Evolutionary conservation across 73 alveolate species (phyloP), one percentile per base, ranked within the genome.

Genomic region (Blepharisma japonicum): DNA sequence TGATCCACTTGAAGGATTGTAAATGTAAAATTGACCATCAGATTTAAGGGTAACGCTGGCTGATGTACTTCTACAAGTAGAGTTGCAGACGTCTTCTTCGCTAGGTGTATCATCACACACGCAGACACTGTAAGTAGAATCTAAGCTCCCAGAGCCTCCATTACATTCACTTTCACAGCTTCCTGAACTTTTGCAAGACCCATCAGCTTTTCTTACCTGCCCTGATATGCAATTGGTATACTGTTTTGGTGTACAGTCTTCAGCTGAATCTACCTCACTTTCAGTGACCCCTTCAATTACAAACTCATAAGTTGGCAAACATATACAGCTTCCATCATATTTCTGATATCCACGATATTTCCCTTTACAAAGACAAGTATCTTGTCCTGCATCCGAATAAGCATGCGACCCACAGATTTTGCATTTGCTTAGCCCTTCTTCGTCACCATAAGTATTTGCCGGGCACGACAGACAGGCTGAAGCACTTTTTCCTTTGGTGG

Each of bases 301-400:
- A 66, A 50, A 88, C 77, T 80, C 76, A 56, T 71, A 88, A 11
- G 87, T 85, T 3, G 84, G 71, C 45, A 42, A 71, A 68, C 95
- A 88, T n/a, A 84, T 68, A 56, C 95, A 88, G 23, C 54, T 39
- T 42, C 84, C 85, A 53, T 74, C 61, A 14, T 54, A 61, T 72
- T 61, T 68, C 55, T 66, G 80, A 71, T 71, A 87, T 14, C 49
- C 71, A 70, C 94, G 71, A 48, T 74, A 67, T 6, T 18, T 6
- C 7, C 91, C 94, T 45, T 46, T 55, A 68, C 94, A 87, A 0
- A 53, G 6, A 80, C 94, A 87, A 39, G 81, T 56, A 6, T 85
- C 38, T 18, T 86, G 47, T 4, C 91, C 91, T 11, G 9, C 74
- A 2, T n/a, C 11, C 1, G 68, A 45, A 56, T 89, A 55, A 21